Evolutionary conservation across 495 filamentous ascomycete genomes (phyloP).

Genomic region (Neurospora cerealis): DNA sequence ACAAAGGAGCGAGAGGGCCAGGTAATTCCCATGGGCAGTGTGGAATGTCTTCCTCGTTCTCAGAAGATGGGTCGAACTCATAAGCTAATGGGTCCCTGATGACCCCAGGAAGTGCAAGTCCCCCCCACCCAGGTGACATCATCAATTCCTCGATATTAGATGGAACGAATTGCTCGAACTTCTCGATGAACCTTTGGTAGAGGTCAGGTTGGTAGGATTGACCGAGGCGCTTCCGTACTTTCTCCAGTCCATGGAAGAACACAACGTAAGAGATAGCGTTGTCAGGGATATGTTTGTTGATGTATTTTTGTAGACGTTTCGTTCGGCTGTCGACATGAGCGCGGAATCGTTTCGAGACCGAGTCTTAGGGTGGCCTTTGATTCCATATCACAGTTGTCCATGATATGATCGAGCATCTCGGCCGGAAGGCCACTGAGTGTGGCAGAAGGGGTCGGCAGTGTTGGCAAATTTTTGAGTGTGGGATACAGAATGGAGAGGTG

Average conservation of each 20-base stretch:
- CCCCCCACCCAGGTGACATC: too few species aligned
- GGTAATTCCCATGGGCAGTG: too few species aligned
- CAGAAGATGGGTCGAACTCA: too few species aligned
- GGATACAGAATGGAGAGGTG: neutral
- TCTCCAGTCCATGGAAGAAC: neutral
- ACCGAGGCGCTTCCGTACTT: neutral
- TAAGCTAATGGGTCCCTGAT: too few species aligned
- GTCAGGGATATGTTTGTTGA: neutral
- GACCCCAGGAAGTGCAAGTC: too few species aligned
- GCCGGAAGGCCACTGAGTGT: neutral
- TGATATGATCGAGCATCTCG: neutral
- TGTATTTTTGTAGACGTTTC: neutral
- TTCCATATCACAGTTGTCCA: neutral
- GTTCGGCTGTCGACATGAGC: neutral
- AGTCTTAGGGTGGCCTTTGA: neutral
- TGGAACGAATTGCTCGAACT: neutral
- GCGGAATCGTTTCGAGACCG: neutral
- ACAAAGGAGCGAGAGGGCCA: neutral
- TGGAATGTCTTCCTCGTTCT: too few species aligned
- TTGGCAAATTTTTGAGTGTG: neutral
- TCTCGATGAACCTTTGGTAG: neutral
- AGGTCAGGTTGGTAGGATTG: neutral
- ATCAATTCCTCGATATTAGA: neutral
- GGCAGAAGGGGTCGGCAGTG: neutral
- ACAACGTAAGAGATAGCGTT: neutral